Percentiles rank a stretch among this genome's conserved stretches.
Conservation (phyloP, 73 alveolate genomes). For the Effrenium voratum region DNA sequence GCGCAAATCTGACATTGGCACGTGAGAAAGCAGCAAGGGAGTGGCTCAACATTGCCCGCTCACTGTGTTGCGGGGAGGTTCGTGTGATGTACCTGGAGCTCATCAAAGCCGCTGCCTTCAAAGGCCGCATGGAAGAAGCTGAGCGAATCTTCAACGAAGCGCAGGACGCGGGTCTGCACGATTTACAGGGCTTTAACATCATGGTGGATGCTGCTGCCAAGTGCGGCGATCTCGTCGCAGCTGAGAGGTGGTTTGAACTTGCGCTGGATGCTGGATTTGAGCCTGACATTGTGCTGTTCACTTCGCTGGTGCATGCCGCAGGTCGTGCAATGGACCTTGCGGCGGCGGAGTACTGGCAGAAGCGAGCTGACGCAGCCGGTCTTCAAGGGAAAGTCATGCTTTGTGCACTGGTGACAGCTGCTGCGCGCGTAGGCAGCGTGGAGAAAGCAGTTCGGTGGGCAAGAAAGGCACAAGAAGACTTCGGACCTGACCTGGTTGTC, state of each 20-base stretch:
- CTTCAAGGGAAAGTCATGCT: slow-evolving; percentile 22
- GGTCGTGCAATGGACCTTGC: not conserved
- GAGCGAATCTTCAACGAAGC: slow-evolving; percentile 11
- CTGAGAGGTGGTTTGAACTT: slow-evolving; percentile 64
- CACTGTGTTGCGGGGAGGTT: not conserved
- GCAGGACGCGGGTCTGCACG: not conserved
- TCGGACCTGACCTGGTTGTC: slow-evolving; percentile 40
- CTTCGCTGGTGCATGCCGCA: slow-evolving; percentile 80
- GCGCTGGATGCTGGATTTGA: slow-evolving; percentile 53
- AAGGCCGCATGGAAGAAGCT: not conserved
- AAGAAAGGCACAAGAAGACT: not conserved
- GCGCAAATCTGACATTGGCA: not conserved
- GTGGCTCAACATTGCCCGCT: slow-evolving; percentile 21
- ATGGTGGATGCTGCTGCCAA: slow-evolving; percentile 68
- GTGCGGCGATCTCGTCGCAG: slow-evolving; percentile 24
- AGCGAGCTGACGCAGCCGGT: not conserved
- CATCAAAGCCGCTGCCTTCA: slow-evolving; percentile 12
- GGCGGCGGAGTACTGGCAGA: slow-evolving; percentile 71
- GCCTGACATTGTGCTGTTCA: slow-evolving; percentile 72
- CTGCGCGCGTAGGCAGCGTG: slow-evolving; percentile 11
- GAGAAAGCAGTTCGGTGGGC: slow-evolving; percentile 53
- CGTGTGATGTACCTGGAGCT: slow-evolving; percentile 53
- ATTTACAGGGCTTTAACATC: not conserved
- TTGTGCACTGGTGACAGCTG: slow-evolving; percentile 17
- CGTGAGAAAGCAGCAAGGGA: not conserved